Conservation (phyloP, 148 eudicot species). For the Fagopyrum tataricum region DNA sequence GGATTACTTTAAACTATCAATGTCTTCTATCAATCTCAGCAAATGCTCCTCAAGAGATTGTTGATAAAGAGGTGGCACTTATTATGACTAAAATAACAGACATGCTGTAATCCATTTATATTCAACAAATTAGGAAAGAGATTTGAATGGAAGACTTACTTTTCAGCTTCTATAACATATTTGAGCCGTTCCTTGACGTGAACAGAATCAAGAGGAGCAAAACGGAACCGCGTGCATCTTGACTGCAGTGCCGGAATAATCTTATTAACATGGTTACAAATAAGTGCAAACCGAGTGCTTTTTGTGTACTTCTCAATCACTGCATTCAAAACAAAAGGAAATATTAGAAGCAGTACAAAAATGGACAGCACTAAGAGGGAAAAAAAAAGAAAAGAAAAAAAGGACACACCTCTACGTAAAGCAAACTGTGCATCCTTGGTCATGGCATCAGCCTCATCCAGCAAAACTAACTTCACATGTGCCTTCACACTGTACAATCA, state of each 20-base stretch:
- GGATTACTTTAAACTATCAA: not conserved
- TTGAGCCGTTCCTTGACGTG: constrained; percentile 82
- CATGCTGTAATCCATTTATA: not conserved
- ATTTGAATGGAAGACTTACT: constrained; percentile 25
- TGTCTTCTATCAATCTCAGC: not conserved
- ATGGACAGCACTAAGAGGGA: not conserved
- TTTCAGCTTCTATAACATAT: constrained; percentile 76
- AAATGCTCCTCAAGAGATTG: not conserved
- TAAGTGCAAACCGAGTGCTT: constrained; percentile 83
- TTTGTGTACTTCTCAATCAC: constrained; percentile 97
- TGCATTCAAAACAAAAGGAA: constrained; percentile 26
- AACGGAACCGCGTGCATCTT: constrained; percentile 91
- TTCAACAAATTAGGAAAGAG: not conserved
- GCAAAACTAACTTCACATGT: constrained; percentile 76
- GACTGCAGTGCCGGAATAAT: constrained; percentile 94
- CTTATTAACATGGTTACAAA: constrained; percentile 94
- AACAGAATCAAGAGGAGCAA: constrained; percentile 84
- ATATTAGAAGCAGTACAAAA: not conserved
- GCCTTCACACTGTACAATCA: constrained; percentile 45
- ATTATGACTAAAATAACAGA: not conserved
- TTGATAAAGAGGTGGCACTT: not conserved
- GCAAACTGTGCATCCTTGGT: constrained; percentile 99
- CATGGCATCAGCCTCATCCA: constrained; percentile 99
- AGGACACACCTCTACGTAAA: constrained; percentile 69
- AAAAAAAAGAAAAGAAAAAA: not conserved